Evolutionary conservation across 1,139 yeast species (phyloP).

Genomic region (Magnusiomyces paraingens): DNA sequence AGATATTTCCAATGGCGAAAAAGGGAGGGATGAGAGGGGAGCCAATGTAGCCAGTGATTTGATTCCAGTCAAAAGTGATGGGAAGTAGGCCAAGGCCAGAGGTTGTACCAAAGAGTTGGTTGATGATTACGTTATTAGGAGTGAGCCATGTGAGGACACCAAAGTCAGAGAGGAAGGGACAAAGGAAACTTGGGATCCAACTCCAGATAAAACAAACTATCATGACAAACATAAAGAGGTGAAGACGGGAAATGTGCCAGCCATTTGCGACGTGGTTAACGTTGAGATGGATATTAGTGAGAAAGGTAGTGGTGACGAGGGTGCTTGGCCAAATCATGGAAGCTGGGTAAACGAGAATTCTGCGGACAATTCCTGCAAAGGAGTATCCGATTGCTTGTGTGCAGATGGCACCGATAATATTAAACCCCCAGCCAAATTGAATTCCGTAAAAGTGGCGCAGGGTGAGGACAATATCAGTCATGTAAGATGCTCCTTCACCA

Average conservation of each 20-base stretch:
- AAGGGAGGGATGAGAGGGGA: constrained; percentile 68
- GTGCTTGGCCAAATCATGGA: constrained; percentile 62
- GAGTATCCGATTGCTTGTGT: constrained; percentile 63
- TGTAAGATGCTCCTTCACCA: constrained; percentile 55
- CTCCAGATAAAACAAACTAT: constrained; percentile 43
- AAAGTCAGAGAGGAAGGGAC: constrained; percentile 46
- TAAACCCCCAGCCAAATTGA: constrained; percentile 47
- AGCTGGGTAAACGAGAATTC: constrained; percentile 55
- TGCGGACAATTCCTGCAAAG: constrained; percentile 53
- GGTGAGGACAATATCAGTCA: constrained; percentile 53
- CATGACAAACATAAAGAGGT: constrained; percentile 41
- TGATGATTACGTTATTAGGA: constrained; percentile 48
- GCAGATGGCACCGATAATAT: constrained; percentile 45
- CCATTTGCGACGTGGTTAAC: constrained; percentile 53
- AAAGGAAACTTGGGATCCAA: constrained; percentile 53
- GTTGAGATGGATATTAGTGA: constrained; percentile 56
- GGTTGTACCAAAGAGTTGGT: constrained; percentile 54
- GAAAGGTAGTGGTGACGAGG: constrained; percentile 41
- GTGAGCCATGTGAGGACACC: constrained; percentile 51
- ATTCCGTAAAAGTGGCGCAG: constrained; percentile 46
- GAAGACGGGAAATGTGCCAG: constrained; percentile 47
- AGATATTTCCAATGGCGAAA: constrained; percentile 47
- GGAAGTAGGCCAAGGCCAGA: constrained; percentile 63
- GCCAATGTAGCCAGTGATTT: constrained; percentile 49
- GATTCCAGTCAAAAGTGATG: constrained; percentile 52